Conservation (phyloP, 208 protist genomes). For the Porcisia deanei region DNA sequence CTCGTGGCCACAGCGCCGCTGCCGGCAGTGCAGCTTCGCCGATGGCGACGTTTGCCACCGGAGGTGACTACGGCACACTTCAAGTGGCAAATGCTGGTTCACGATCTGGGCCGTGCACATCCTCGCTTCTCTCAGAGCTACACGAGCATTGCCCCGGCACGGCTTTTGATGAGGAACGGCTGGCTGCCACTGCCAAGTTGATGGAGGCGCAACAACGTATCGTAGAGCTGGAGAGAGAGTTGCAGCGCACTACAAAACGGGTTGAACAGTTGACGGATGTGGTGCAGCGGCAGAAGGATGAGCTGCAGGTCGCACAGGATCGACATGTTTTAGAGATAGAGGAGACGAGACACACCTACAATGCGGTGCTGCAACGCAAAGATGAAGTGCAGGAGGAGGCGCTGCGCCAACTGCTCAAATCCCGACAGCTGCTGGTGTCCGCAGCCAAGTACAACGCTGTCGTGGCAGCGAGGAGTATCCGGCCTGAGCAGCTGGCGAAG, state of each 20-base stretch:
- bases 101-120: not conserved
- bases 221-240: slow-evolving; percentile 37
- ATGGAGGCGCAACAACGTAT: slow-evolving; percentile 30
- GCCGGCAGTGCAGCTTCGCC: not conserved
- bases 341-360: slow-evolving; percentile 46
- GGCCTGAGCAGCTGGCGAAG: slow-evolving; percentile 13
- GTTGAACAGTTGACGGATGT: slow-evolving; percentile 50
- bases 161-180: slow-evolving; percentile 4
- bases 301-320: slow-evolving; percentile 40
- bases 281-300: slow-evolving; percentile 43
- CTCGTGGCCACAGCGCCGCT: not conserved
- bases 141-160: not conserved
- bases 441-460: slow-evolving; percentile 43
- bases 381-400: slow-evolving; percentile 57
- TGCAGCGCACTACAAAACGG: slow-evolving; percentile 38
- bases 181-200: slow-evolving; percentile 5
- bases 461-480: slow-evolving; percentile 24
- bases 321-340: slow-evolving; percentile 47
- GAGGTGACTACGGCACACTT: not conserved
- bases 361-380: slow-evolving; percentile 39
- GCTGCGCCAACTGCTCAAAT: slow-evolving; percentile 48
- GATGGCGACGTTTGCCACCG: not conserved
- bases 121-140: not conserved
- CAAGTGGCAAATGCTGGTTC: not conserved
- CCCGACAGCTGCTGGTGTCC: slow-evolving; percentile 42